Base-by-base conservation (phyloP, 1,284 basidiomycete genomes). In the Singerocomus inundabilis region DNA sequence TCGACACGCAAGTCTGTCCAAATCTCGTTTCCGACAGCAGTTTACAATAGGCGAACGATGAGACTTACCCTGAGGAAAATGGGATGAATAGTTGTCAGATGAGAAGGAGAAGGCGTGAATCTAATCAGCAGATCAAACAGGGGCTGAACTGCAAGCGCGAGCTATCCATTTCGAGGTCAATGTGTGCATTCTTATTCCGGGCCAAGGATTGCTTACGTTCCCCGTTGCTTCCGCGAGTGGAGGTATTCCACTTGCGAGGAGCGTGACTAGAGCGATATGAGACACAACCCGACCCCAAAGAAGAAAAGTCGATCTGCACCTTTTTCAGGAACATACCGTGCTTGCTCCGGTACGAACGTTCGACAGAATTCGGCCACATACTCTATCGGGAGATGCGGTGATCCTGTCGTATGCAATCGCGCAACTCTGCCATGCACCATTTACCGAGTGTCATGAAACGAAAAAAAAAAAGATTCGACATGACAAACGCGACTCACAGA, bases 81-180 rank as follows among this genome's bases (percentile, higher is more conserved):
- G 1, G 81, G 72, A 59, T 91, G 89, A 10, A 91, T 70, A 1
- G 82, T 75, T 0, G 88, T 91, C 28, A 92, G 76, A 62, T 81
- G 74, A 3, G 79, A 77, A 0, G 70, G 68, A 24, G 75, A 71
- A 12, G 78, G 79, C 0, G 82, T 72, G 57, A 84, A 89, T 56
- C 84, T 78, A 6, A 70, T 71, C 33, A 89, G 63, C 35, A 92
- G 77, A 54, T 76, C 64, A 46, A 71, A 71, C 5, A 92, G 70
- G 1, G 86, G 81, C 33, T 68, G 62, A 36, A 92, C 70, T 0
- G 84, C 79, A 36, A 73, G 67, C 48, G 77, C 72, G 6, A 67
- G 66, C 80, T 79, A 40, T 32, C 30, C 39, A 34, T 16, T 21
- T 55, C 44, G 16, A 52, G 15, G 44, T 67, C 50, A 55, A 13